Evolutionary conservation across 1,139 yeast genomes (phyloP).

Genomic region (Candida neerlandica): DNA sequence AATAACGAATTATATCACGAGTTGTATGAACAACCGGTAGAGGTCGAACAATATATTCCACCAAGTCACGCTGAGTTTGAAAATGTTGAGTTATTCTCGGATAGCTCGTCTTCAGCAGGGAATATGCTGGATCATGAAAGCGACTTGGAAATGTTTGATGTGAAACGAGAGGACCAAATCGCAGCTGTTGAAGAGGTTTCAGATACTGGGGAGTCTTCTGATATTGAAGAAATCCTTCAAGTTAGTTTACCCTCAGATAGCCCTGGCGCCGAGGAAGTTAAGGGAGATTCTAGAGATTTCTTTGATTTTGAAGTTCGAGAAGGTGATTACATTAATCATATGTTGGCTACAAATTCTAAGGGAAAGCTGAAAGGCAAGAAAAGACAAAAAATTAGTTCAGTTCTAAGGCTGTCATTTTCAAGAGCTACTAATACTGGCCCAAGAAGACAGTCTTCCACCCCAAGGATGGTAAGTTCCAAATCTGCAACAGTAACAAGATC

Average conservation of each 20-base stretch:
- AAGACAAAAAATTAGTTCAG: neutral
- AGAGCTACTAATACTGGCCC: neutral
- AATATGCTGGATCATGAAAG: slow-evolving; percentile 3
- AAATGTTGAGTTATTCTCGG: slow-evolving; percentile 1
- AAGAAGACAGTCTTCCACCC: neutral
- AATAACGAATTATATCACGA: slow-evolving; percentile 14
- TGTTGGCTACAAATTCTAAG: slow-evolving; percentile 6
- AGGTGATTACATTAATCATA: slow-evolving; percentile 11
- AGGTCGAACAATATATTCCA: neutral
- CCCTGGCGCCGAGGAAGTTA: neutral
- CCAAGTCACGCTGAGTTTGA: neutral
- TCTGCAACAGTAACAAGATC: neutral
- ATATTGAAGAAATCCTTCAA: neutral
- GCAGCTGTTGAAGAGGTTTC: neutral
- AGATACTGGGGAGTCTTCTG: neutral
- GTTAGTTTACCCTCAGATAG: neutral
- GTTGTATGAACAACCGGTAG: slow-evolving; percentile 8
- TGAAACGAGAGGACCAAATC: neutral
- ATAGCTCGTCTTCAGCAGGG: slow-evolving; percentile 6
- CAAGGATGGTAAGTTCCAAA: neutral
- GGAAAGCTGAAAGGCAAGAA: neutral
- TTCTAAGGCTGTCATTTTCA: neutral
- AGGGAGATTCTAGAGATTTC: neutral
- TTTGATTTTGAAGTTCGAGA: slow-evolving; percentile 13
- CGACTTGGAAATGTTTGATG: slow-evolving; percentile 10